Evolutionary conservation across 2,329 filamentous ascomycete genomes (phyloP).

Genomic region (Trichophaea hybrida): DNA sequence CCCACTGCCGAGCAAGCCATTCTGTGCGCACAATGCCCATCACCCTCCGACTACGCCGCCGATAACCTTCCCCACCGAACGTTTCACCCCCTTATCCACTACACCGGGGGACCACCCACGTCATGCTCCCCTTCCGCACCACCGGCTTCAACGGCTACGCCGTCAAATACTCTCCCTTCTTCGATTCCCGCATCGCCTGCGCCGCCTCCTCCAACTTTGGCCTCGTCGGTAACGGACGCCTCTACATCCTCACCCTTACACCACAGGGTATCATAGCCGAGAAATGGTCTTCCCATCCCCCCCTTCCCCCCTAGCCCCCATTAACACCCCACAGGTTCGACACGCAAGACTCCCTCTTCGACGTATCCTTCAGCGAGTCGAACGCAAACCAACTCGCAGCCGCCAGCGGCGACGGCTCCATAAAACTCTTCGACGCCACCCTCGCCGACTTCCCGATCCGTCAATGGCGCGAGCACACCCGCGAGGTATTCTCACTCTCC

Average conservation of each 20-base stretch:
- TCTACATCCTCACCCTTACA: constrained; percentile 73
- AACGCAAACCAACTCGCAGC: constrained; percentile 89
- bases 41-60: background rate
- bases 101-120: background rate
- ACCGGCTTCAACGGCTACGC: constrained; percentile 90
- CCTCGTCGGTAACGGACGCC: constrained; percentile 83
- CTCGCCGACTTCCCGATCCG: constrained; percentile 64
- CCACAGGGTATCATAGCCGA: constrained; percentile 69
- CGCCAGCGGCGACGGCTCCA: constrained; percentile 80
- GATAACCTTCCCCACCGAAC: too few relatives aligned
- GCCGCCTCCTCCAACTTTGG: constrained; percentile 89
- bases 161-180: constrained; percentile 97
- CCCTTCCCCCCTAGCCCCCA: background rate
- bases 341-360: constrained; percentile 93
- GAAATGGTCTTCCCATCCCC: constrained; percentile 46
- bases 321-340: constrained; percentile 51
- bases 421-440: constrained; percentile 83
- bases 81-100: too few relatives aligned
- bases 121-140: constrained; percentile 87
- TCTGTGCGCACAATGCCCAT: background rate
- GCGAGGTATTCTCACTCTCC: constrained; percentile 80
- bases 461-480: constrained; percentile 83
- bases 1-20: background rate
- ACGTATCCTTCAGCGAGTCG: constrained; percentile 86
- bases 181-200: constrained; percentile 85